Percentiles rank a stretch among this genome's conserved stretches.
phyloP scores from a whole-genome alignment of 139 green algal genomes.

The Edaphochlamys debaryana region DNA sequence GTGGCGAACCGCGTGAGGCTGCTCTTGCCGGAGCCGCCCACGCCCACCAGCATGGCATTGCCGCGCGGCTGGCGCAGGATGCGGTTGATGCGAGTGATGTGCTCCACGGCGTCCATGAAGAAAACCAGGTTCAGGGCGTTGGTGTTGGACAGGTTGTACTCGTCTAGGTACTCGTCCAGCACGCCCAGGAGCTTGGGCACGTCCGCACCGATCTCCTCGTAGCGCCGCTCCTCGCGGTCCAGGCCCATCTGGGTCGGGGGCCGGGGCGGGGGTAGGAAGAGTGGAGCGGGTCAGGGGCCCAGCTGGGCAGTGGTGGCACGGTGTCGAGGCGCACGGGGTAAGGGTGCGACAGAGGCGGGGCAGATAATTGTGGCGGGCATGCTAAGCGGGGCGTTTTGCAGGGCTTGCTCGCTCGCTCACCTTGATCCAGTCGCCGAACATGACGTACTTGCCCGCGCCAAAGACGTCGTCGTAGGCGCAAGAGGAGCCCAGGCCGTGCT shows the following conservation, averaged over 20 bases:
- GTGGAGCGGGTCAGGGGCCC: too few species aligned
- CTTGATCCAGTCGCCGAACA: conserved; percentile 77
- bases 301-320: too few species aligned
- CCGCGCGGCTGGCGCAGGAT: conserved; percentile 85
- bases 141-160: conserved; percentile 77
- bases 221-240: conserved; percentile 64
- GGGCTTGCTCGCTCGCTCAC: too few species aligned
- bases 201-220: conserved; percentile 56
- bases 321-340: too few species aligned
- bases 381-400: too few species aligned
- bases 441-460: conserved; percentile 52
- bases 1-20: conserved; percentile 83
- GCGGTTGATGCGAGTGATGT: conserved; percentile 77
- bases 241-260: conserved; percentile 43
- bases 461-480: conserved; percentile 64
- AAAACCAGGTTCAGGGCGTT: conserved; percentile 85
- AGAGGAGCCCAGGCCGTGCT: conserved; percentile 52
- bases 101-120: conserved; percentile 86
- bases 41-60: conserved; percentile 90
- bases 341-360: too few species aligned
- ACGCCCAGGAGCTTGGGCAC: conserved; percentile 55
- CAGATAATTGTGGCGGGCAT: too few species aligned
- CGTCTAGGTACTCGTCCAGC: conserved; percentile 80
- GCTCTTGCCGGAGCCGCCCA: conserved; percentile 85
- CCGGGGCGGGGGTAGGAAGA: too few species aligned